phyloP scores from a whole-genome alignment of 345 rosid species.

The Syzygium jambos region DNA sequence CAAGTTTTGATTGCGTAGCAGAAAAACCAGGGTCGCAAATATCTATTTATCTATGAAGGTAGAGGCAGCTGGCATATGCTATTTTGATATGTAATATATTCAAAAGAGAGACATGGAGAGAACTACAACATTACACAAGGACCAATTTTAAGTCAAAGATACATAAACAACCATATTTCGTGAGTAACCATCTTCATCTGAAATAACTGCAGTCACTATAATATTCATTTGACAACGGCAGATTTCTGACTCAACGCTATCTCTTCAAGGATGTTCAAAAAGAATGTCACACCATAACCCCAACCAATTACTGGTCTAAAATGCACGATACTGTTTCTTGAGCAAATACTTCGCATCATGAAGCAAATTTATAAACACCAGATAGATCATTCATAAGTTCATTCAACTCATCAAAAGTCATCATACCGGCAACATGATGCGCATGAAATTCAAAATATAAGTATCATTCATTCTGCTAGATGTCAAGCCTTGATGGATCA shows the following conservation, averaged over 20 bases:
- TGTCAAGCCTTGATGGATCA: neutral
- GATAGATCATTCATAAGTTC: neutral
- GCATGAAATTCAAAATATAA: neutral
- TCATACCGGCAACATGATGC: neutral
- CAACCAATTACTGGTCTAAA: neutral
- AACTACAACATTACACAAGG: neutral
- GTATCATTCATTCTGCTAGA: neutral
- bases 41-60: neutral
- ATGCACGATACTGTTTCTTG: neutral
- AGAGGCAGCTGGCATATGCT: neutral
- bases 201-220: neutral
- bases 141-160: neutral
- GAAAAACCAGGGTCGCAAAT: neutral
- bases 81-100: neutral
- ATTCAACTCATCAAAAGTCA: neutral
- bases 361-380: neutral
- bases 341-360: neutral
- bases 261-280: neutral
- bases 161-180: neutral
- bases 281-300: neutral
- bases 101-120: neutral
- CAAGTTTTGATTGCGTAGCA: neutral
- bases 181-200: neutral
- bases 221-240: neutral
- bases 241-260: neutral